Evolutionary conservation across 2,329 filamentous ascomycete genomes (phyloP).

Genomic region (Phialophora chinensis): DNA sequence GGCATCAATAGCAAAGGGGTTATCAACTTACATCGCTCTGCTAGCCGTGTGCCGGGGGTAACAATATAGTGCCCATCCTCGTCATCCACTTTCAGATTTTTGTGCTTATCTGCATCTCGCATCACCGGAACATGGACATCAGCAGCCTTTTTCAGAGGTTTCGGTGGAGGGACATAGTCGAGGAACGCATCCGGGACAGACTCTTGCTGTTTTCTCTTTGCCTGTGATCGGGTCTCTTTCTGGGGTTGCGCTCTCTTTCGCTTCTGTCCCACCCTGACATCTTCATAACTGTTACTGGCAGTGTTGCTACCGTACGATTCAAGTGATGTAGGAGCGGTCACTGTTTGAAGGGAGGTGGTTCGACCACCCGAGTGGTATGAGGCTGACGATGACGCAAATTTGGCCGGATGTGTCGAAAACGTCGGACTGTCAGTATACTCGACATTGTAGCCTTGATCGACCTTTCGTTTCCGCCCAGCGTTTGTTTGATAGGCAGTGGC

Average conservation of each 20-base stretch:
- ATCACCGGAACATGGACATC: conserved; percentile 71
- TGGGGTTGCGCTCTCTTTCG: conserved; percentile 79
- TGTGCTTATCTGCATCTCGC: conserved; percentile 52
- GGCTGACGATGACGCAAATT: conserved; percentile 70
- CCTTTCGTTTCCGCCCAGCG: conserved; percentile 68
- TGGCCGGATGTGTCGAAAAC: conserved; percentile 76
- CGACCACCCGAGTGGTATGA: conserved; percentile 78
- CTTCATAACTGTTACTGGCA: conserved; percentile 65
- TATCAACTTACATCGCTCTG: conserved; percentile 79
- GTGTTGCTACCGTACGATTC: conserved; percentile 65
- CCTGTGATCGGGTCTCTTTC: conserved; percentile 80
- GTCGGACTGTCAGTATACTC: conserved; percentile 73
- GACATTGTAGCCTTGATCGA: conserved; percentile 73
- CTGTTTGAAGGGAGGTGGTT: conserved; percentile 79
- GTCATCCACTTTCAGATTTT: conserved; percentile 81
- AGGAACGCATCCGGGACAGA: conserved; percentile 72
- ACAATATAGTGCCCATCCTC: conserved; percentile 98
- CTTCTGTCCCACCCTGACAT: conserved; percentile 78
- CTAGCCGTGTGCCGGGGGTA: conserved; percentile 81
- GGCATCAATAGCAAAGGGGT: neutral
- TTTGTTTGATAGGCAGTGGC: conserved; percentile 25
- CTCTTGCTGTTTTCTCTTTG: conserved; percentile 75
- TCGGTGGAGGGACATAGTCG: conserved; percentile 83
- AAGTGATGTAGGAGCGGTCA: conserved; percentile 83
- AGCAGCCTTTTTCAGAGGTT: conserved; percentile 87